These are phyloP conservation scores for Ulota crispa DNA, from an alignment of 225 moss, liverwort and hornwort genomes.

Conservation along the genomic window DNA sequence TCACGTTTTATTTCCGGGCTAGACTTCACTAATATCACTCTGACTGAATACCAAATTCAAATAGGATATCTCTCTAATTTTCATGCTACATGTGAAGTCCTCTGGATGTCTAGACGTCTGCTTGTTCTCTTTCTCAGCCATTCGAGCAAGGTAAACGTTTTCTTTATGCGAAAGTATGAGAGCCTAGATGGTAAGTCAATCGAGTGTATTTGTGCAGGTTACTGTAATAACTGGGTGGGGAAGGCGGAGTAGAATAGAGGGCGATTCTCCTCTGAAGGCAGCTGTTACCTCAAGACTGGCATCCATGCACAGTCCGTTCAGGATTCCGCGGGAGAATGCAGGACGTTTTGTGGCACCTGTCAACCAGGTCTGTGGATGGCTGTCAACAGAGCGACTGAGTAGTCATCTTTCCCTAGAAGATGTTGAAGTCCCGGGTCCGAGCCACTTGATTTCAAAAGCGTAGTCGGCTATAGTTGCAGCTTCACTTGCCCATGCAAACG, in stretches of 20 bases:
- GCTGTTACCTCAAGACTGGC: slow-evolving; percentile 51
- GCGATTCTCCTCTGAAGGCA: slow-evolving; percentile 68
- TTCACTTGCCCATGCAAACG: neutral
- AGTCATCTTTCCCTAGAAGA: slow-evolving; percentile 59
- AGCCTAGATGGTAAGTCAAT: neutral
- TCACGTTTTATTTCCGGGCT: neutral
- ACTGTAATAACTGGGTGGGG: slow-evolving; percentile 76
- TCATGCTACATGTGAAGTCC: neutral
- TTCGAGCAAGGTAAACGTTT: neutral
- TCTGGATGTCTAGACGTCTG: neutral
- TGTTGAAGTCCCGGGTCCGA: slow-evolving; percentile 54
- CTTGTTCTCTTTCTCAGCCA: slow-evolving; percentile 28
- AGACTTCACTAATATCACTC: neutral
- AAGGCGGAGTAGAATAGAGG: slow-evolving; percentile 61
- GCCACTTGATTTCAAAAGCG: slow-evolving; percentile 40
- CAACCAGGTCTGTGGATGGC: slow-evolving; percentile 54
- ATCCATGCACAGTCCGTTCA: slow-evolving; percentile 69
- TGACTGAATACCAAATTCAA: neutral
- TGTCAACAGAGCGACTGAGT: slow-evolving; percentile 42
- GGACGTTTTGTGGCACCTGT: slow-evolving; percentile 65
- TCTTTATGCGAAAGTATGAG: neutral
- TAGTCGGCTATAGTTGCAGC: slow-evolving; percentile 22
- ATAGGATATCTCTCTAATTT: neutral
- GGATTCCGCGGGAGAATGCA: slow-evolving; percentile 59
- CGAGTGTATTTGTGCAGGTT: slow-evolving; percentile 40